phyloP scores from a whole-genome alignment of 768 basidiomycete species.

The Podaxis sp. region DNA sequence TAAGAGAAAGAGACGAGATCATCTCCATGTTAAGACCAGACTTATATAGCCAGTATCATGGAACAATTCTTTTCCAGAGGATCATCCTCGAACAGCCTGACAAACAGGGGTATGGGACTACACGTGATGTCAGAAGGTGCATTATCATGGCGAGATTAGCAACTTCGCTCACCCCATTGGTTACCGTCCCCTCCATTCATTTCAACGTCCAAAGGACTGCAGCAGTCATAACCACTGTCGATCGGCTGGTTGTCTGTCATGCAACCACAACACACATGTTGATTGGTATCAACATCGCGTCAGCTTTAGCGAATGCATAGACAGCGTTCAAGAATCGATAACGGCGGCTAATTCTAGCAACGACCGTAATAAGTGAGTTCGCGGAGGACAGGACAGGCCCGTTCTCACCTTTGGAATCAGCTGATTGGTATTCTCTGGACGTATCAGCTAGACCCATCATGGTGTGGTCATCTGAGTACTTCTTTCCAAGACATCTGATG shows the following conservation, averaged over 20 bases:
- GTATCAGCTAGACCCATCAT: not conserved
- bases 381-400: not conserved
- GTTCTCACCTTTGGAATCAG: constrained; percentile 3
- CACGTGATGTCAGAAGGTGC: constrained; percentile 7
- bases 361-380: not conserved
- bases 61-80: constrained; percentile 8
- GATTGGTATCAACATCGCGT: not conserved
- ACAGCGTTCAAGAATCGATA: not conserved
- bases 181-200: not conserved
- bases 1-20: too few species aligned
- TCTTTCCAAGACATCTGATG: not conserved
- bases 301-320: not conserved
- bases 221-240: not conserved
- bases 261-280: not conserved
- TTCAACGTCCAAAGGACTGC: not conserved
- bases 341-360: not conserved
- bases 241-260: not conserved
- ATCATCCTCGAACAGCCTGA: not conserved
- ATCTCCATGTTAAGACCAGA: not conserved
- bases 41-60: constrained; percentile 9
- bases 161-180: not conserved
- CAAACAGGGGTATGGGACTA: not conserved
- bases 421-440: not conserved
- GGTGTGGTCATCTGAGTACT: constrained; percentile 1
- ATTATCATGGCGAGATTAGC: not conserved